A percentile compares a stretch with the other conserved stretches of the same genome.
phyloP scores from a whole-genome alignment of 2,329 filamentous ascomycete genomes.

The Colletotrichum camelliae region DNA sequence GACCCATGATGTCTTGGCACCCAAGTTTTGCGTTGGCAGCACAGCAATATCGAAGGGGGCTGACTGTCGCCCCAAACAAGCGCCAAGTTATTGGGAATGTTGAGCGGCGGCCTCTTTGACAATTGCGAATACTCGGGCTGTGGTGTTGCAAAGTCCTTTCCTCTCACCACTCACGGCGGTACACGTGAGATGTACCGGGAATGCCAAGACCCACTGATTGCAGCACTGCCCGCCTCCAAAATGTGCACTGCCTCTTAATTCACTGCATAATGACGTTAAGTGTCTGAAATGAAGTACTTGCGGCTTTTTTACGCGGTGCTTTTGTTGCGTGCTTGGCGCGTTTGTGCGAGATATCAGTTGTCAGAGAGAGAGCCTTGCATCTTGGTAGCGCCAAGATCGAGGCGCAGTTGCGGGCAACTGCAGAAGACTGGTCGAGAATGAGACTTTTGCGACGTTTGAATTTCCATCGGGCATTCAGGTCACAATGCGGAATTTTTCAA shows the following conservation, averaged over 20 bases:
- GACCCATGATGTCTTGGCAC: not conserved
- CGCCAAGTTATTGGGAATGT: accelerated
- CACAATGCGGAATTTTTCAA: too few species aligned
- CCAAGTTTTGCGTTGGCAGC: not conserved
- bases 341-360: not conserved
- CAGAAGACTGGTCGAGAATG: not conserved
- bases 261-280: not conserved
- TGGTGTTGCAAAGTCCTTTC: not conserved
- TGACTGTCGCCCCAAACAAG: not conserved
- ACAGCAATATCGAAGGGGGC: not conserved
- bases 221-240: not conserved
- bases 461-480: too few species aligned
- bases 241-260: not conserved
- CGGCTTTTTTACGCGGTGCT: not conserved
- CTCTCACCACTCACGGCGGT: not conserved
- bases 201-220: not conserved
- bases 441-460: too few species aligned
- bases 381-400: not conserved
- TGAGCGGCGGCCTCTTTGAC: not conserved
- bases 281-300: not conserved
- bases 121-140: not conserved
- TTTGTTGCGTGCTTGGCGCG: not conserved
- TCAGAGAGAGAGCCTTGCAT: not conserved
- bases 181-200: not conserved
- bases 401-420: not conserved